Conservation (phyloP, 73 alveolate species). For the Blepharisma japonicum region DNA sequence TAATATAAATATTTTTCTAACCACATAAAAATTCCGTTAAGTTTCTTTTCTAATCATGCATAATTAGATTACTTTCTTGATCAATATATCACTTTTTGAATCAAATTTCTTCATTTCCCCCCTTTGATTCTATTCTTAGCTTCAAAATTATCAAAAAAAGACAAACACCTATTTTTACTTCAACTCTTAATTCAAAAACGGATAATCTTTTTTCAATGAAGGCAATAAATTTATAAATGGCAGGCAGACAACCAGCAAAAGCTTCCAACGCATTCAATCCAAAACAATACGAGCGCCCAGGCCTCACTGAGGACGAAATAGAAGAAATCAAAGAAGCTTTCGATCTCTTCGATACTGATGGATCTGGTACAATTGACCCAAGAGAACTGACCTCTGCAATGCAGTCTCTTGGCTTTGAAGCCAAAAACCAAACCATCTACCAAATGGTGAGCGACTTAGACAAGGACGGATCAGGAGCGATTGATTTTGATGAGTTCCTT, state of each 20-base stretch:
- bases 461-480: conserved; percentile 44
- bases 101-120: no score
- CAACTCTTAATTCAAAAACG: no score
- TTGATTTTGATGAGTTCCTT: conserved; percentile 49
- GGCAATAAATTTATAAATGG: no score
- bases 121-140: no score
- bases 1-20: no score
- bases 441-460: conserved; percentile 42
- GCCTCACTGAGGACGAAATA: conserved; percentile 47
- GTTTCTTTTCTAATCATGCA: no score
- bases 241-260: neutral
- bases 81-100: no score
- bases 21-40: no score
- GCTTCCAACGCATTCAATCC: conserved; percentile 43
- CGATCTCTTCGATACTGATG: conserved; percentile 50
- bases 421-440: conserved; percentile 46
- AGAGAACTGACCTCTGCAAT: conserved; percentile 48
- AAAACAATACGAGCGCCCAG: conserved; percentile 48
- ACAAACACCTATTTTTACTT: no score
- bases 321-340: conserved; percentile 62
- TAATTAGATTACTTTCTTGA: no score
- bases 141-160: no score
- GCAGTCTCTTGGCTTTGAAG: conserved; percentile 53
- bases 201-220: no score
- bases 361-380: conserved; percentile 46